phyloP scores from a whole-genome alignment of 2,329 filamentous ascomycete genomes.

The Myriangium duriaei region DNA sequence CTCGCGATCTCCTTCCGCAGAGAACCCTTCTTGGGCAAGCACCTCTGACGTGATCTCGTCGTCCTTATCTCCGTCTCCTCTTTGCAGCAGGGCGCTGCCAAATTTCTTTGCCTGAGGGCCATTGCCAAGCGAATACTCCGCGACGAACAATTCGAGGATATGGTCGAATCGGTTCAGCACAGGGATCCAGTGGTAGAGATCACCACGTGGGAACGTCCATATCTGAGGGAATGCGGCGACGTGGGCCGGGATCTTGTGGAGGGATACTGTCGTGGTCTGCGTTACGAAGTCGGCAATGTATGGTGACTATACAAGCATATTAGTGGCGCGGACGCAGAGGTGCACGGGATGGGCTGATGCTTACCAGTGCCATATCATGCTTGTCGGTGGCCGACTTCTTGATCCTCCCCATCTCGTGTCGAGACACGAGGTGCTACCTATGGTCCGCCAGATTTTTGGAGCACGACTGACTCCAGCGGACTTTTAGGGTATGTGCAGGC shows the following conservation, averaged over 20 bases:
- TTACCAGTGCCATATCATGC: constrained; percentile 41
- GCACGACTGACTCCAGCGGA: background rate
- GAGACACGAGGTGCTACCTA: constrained; percentile 10
- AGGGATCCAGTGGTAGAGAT: constrained; percentile 96
- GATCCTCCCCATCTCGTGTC: constrained; percentile 38
- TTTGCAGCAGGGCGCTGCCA: constrained; percentile 49
- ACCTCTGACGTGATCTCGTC: constrained; percentile 27
- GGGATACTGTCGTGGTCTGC: constrained; percentile 52
- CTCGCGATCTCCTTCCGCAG: constrained; percentile 63
- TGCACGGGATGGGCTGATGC: no score
- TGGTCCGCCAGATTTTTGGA: constrained; percentile 2
- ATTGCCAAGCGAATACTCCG: constrained; percentile 64
- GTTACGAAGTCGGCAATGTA: constrained; percentile 74
- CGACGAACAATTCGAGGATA: constrained; percentile 70
- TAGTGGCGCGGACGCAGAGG: no score
- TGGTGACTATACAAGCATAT: constrained; percentile 51
- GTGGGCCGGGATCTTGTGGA: constrained; percentile 64
- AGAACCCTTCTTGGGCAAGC: constrained; percentile 41
- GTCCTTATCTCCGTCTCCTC: constrained; percentile 38
- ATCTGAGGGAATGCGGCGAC: constrained; percentile 70
- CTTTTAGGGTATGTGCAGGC: background rate
- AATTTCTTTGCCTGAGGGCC: constrained; percentile 75
- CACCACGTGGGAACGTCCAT: constrained; percentile 93
- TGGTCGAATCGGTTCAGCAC: constrained; percentile 87
- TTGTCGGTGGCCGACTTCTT: constrained; percentile 42